phyloP scores from a whole-genome alignment of 169 alveolate genomes.

The Amoebophrya sp. region DNA sequence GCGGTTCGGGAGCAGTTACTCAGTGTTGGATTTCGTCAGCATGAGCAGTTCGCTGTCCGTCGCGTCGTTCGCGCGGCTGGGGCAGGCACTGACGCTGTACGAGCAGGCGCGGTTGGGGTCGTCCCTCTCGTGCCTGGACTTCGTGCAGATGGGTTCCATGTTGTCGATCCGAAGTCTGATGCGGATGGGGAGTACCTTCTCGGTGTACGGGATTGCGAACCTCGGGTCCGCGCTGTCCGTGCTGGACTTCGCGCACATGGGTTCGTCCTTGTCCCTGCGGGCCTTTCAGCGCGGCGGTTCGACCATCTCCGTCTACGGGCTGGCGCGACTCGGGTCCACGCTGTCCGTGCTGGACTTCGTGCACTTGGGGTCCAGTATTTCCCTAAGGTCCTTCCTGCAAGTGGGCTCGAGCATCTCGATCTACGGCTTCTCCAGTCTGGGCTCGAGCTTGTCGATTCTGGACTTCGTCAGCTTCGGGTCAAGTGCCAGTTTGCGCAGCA shows the following conservation, averaged over 20 bases:
- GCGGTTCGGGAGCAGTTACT: conserved; percentile 9
- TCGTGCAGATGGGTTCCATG: neutral
- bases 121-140: conserved; percentile 8
- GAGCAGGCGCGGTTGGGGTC: conserved; percentile 32
- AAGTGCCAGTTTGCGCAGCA: neutral
- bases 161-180: neutral
- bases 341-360: conserved; percentile 38
- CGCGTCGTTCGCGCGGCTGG: neutral
- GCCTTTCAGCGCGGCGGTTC: conserved; percentile 30
- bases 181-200: neutral
- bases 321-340: conserved; percentile 31
- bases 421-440: neutral
- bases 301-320: conserved; percentile 21
- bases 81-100: conserved; percentile 18
- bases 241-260: conserved; percentile 36
- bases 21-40: conserved; percentile 39
- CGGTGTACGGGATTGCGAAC: neutral
- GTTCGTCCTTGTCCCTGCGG: neutral
- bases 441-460: neutral
- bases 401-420: neutral
- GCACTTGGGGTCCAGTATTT: conserved; percentile 26
- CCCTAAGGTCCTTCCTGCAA: neutral
- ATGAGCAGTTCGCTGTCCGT: conserved; percentile 29
- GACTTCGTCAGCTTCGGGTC: conserved; percentile 22
- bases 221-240: neutral